Base-by-base conservation (phyloP, 2,329 filamentous ascomycete species). In the Phialophora expanda region DNA sequence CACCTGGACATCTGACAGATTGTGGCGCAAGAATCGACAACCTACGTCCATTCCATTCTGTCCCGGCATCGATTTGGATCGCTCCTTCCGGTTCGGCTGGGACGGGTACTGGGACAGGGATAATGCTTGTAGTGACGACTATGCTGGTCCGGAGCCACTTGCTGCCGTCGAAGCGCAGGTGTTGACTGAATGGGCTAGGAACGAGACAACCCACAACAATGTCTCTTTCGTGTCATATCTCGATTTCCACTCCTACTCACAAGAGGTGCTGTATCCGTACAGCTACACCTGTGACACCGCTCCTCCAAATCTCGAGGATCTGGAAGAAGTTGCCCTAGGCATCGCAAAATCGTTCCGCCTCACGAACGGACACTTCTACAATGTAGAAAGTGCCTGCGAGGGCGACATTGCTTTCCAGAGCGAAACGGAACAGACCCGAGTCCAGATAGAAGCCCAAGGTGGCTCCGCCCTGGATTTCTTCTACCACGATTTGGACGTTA, bases 11-110 rank as follows among this genome's bases (percentile, higher is more conserved):
- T 87, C 87, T 1, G 94, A 99, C 76, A 89, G 95, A 7, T 83
- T 99, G 0, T 99, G 94, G 94, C 90, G 94, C 74, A 99, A 98
- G 80, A 96, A 95, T 65, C 85, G 92, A 56, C 94, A 98, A 75
- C 85, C 88, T 58, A 98, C 93, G 0, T 88, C 84, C 65, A 84
- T 96, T 66, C 86, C 88, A 17, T 94, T 94, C 78, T 99, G 95
- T 76, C 88, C 85, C 6, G 95, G 95, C 8, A 83, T 97, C 57
- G 95, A 99, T 75, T 85, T 99, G 17, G 94, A 98, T 74, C 91
- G 92, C 69, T 86, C 89, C 14, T 98, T 94, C 79, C 87, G 89
- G 1, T 97, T 90, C 76, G 86, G 90, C 72, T 98, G 94, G 93
- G 89, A 94, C 72, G 87, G 85, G 46, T 83, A 86, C 14, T 80